These are phyloP conservation scores for Neurospora sp. DNA, from an alignment of 495 filamentous ascomycete genomes.

Conservation along the genomic window DNA sequence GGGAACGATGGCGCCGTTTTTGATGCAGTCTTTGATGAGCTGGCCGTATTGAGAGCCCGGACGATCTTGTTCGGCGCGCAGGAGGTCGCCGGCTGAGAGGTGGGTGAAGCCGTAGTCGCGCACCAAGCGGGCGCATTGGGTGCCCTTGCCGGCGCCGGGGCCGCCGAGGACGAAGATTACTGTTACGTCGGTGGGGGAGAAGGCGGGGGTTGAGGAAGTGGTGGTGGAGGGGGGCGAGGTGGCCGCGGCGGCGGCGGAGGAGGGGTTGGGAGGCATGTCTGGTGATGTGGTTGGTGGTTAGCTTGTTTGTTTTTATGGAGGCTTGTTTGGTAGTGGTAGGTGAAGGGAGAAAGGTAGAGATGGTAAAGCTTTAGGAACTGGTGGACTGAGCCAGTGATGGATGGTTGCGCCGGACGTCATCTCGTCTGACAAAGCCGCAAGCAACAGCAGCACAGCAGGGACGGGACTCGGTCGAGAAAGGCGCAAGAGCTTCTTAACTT, in stretches of 20 bases:
- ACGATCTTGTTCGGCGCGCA: slow-evolving; percentile 86
- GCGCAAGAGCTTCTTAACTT: neutral
- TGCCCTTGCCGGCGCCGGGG: slow-evolving; percentile 70
- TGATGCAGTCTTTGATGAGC: slow-evolving; percentile 83
- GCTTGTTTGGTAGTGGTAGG: neutral
- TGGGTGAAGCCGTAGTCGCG: slow-evolving; percentile 86
- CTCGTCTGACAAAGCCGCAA: neutral
- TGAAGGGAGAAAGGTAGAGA: neutral
- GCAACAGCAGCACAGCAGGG: neutral
- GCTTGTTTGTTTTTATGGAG: neutral
- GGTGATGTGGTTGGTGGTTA: neutral
- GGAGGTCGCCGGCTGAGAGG: slow-evolving; percentile 84
- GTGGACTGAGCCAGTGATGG: neutral
- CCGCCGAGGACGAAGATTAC: slow-evolving; percentile 83
- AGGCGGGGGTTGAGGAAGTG: slow-evolving; percentile 56
- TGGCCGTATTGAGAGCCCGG: slow-evolving; percentile 75
- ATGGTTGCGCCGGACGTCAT: neutral
- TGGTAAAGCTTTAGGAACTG: neutral
- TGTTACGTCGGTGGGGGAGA: slow-evolving; percentile 67
- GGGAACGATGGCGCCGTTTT: slow-evolving; percentile 87
- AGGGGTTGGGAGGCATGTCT: slow-evolving; percentile 8
- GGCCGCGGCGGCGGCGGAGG: slow-evolving; percentile 15
- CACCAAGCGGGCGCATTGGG: slow-evolving; percentile 83
- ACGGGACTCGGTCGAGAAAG: neutral
- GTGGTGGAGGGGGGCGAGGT: too few relatives aligned